A percentile compares a stretch with the other conserved stretches of the same genome.
These are phyloP conservation scores for Thyridium curvatum DNA, from an alignment of 2,329 filamentous ascomycete species.

Conservation along the genomic window DNA sequence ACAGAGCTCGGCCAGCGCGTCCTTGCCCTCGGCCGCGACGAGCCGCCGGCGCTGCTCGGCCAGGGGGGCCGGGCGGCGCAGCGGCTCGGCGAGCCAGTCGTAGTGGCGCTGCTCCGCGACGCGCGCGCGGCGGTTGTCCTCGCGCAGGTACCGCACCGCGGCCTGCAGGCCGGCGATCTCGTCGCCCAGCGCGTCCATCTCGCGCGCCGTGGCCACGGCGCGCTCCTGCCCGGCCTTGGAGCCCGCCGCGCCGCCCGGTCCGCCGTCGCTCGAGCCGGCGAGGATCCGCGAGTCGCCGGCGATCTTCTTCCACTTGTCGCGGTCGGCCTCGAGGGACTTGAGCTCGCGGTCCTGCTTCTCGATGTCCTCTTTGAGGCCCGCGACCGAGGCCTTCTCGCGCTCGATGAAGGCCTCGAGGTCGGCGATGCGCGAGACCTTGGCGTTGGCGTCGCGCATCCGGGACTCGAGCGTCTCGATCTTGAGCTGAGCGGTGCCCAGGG, in stretches of 20 bases:
- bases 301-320: conserved; percentile 66
- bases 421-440: conserved; percentile 65
- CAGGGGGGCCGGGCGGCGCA: conserved; percentile 37
- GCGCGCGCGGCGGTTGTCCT: conserved; percentile 59
- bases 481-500: conserved; percentile 79
- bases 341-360: conserved; percentile 63
- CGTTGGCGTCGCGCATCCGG: conserved; percentile 74
- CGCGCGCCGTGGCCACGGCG: conserved; percentile 62
- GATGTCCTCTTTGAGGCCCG: conserved; percentile 55
- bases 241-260: not conserved
- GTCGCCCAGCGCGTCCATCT: conserved; percentile 65
- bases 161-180: conserved; percentile 61
- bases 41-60: conserved; percentile 43
- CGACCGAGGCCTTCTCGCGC: conserved; percentile 41
- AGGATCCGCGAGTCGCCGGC: conserved; percentile 55
- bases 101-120: conserved; percentile 47
- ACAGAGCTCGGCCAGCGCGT: conserved; percentile 59
- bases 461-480: conserved; percentile 91
- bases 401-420: conserved; percentile 57
- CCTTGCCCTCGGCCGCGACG: conserved; percentile 55
- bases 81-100: conserved; percentile 60
- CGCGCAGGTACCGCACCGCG: conserved; percentile 60
- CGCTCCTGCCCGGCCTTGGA: conserved; percentile 56
- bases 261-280: conserved; percentile 26
- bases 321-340: conserved; percentile 56